phyloP scores from a whole-genome alignment of 176 grass and related monocot species.

The Aegilops speltoides region DNA sequence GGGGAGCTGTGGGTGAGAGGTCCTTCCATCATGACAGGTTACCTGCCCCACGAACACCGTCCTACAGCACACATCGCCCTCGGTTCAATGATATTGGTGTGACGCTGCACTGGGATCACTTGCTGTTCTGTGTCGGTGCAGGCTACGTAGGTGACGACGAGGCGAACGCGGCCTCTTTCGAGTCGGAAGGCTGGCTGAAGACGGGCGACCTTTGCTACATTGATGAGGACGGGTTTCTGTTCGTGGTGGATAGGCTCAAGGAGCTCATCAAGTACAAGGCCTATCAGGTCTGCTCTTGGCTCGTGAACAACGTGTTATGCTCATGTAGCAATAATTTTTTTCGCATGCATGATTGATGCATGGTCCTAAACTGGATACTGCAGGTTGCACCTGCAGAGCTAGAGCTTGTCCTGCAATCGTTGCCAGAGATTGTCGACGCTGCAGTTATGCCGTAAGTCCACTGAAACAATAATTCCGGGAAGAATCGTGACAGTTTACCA shows the following conservation, averaged over 20 bases:
- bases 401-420: conserved; percentile 61
- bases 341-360: too few relatives aligned
- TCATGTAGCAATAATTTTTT: not conserved
- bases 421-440: conserved; percentile 56
- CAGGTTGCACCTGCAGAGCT: conserved; percentile 85
- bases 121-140: not conserved
- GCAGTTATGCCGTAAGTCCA: conserved; percentile 75
- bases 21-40: conserved; percentile 66
- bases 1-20: conserved; percentile 65
- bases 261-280: conserved; percentile 94
- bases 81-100: too few relatives aligned
- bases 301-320: not conserved
- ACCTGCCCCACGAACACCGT: not conserved
- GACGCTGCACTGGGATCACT: not conserved
- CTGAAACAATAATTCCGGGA: too few relatives aligned
- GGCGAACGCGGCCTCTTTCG: conserved; percentile 53
- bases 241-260: conserved; percentile 68
- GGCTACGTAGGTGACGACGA: conserved; percentile 77
- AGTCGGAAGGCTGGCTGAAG: conserved; percentile 73
- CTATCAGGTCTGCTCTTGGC: conserved; percentile 57
- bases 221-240: conserved; percentile 63
- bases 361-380: not conserved
- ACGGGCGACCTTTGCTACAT: conserved; percentile 83
- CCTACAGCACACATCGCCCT: not conserved
- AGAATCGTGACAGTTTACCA: too few relatives aligned